Conservation (phyloP, 2,329 filamentous ascomycete species). For the Aspergillus costaricaensis region DNA sequence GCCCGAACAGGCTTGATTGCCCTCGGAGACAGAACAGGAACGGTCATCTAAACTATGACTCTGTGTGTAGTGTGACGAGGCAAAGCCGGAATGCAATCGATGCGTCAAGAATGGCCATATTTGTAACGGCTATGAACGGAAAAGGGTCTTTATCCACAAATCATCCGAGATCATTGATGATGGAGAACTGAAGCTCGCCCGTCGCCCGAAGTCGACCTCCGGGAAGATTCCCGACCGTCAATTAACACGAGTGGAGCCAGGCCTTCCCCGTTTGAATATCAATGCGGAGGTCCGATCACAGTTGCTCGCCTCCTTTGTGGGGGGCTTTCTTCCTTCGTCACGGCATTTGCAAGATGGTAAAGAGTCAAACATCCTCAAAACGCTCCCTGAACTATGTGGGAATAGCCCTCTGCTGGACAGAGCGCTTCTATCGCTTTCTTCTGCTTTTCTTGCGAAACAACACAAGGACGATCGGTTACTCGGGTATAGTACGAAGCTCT, state of each 20-base stretch:
- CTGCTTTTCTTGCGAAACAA: conserved; percentile 22
- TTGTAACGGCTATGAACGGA: conserved; percentile 23
- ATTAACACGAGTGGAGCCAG: conserved; percentile 1
- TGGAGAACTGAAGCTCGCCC: conserved; percentile 6
- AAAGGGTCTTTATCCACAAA: conserved; percentile 19
- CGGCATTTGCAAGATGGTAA: conserved; percentile 4
- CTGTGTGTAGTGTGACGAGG: conserved; percentile 25
- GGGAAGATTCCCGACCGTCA: neutral
- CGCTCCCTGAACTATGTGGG: conserved; percentile 16
- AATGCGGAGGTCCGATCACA: conserved; percentile 17
- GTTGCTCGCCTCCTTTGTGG: conserved; percentile 18
- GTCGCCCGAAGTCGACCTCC: conserved; percentile 6
- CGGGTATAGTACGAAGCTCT: conserved; percentile 21
- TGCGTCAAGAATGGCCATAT: conserved; percentile 28
- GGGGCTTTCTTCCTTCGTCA: conserved; percentile 9
- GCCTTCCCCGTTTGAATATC: conserved; percentile 18
- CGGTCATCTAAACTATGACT: conserved; percentile 9
- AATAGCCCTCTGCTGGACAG: conserved; percentile 20
- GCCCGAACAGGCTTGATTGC: neutral
- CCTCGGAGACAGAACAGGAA: neutral
- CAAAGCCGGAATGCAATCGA: conserved; percentile 23
- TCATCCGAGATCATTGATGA: conserved; percentile 8
- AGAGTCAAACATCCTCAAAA: conserved; percentile 15
- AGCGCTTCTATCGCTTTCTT: conserved; percentile 17
- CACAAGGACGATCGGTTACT: conserved; percentile 20